Conservation (phyloP, 352 stramenopile species). For the Phytophthora agathidicida region DNA sequence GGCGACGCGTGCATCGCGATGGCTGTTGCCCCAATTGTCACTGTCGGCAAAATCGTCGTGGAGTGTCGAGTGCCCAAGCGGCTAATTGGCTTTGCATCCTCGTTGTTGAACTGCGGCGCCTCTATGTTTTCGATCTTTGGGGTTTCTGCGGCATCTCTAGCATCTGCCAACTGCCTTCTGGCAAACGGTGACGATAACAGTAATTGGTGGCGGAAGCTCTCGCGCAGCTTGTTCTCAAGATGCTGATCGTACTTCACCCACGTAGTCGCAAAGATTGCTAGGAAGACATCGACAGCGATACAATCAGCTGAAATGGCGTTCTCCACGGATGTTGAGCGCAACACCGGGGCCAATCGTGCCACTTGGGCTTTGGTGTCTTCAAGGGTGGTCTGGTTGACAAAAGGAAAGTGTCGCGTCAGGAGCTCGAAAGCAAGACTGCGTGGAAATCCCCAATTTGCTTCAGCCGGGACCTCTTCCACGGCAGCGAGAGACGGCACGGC, state of each 20-base stretch:
- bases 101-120: background rate
- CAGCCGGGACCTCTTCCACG: conserved; percentile 26
- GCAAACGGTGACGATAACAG: conserved; percentile 37
- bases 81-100: background rate
- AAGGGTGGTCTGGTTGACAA: conserved; percentile 28
- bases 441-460: conserved; percentile 42
- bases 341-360: conserved; percentile 11
- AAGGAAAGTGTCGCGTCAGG: conserved; percentile 47
- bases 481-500: conserved; percentile 37
- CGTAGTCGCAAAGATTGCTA: conserved; percentile 48
- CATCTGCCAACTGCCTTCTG: conserved; percentile 15
- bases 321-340: conserved; percentile 3
- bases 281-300: conserved; percentile 52
- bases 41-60: conserved; percentile 9
- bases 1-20: conserved; percentile 20
- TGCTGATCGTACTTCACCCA: conserved; percentile 57
- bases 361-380: conserved; percentile 8
- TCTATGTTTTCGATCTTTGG: background rate
- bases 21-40: conserved; percentile 13
- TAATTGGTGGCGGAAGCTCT: conserved; percentile 52
- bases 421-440: conserved; percentile 38
- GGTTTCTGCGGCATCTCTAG: background rate
- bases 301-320: conserved; percentile 16
- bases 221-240: conserved; percentile 49
- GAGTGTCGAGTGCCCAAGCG: conserved; percentile 13